Evolutionary conservation across 2,329 filamentous ascomycete genomes (phyloP), one percentile per base, ranked within the genome.

Genomic region (Botryosphaeria agaves): DNA sequence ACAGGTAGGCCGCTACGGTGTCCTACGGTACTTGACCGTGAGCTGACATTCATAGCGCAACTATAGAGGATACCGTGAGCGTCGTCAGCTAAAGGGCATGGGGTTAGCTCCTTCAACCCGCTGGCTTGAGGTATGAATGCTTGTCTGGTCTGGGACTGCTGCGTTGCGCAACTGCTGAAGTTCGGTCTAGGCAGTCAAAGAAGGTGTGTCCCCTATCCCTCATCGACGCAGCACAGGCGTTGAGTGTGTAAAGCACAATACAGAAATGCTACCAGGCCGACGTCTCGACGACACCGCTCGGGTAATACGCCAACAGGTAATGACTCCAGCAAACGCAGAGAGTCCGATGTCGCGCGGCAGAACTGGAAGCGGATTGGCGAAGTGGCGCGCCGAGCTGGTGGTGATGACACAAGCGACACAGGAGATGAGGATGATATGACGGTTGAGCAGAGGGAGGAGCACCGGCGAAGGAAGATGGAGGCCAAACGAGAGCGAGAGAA

Each of bases 331-430:
- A 7, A 7, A 12, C 11, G 12, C 9, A 7, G n/a, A n/a, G 15
- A 18, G 15, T 48, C 51, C 7, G 46, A 51, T 8, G 49, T 53
- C 18, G 77, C 78, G 9, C 64, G 69, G 24, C 59, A 68, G 33
- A 77, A 82, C 34, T 93, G 84, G 84, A 74, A 72, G 42, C 79
- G 78, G 38, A 72, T 69, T 1, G 72, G 75, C 12, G 61, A 68
- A 12, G 75, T 89, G 25, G 77, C 79, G 3, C 66, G 72, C 29
- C 65, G 76, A 26, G 84, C 80, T 1, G 79, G 75, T 2, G 71
- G 66, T 24, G 80, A 87, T 44, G 72, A 74, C 41, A 46, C 54
- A 12, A 45, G 66, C 34, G 56, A 60, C 42, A 57, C 44, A 11
- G 56, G 58, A 5, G 55, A 62, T n/a, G 60, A 63, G 0, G 61